phyloP scores from a whole-genome alignment of 805 yeast genomes.

The Yarrowia sp. region DNA sequence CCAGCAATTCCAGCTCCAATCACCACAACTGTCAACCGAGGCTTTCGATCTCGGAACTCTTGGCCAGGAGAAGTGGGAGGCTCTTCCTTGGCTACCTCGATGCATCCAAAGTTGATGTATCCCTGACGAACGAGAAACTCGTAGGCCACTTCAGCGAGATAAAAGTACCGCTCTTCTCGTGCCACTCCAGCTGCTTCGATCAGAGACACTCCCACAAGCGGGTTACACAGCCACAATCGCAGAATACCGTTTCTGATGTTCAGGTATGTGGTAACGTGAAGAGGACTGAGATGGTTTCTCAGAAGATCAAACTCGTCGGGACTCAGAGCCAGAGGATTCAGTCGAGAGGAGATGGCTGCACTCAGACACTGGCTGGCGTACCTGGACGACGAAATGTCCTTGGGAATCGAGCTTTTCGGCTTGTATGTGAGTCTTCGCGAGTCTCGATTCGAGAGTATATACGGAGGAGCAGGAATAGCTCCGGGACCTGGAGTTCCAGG shows the following conservation, averaged over 20 bases:
- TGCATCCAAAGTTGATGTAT: constrained; percentile 54
- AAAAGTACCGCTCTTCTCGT: constrained; percentile 51
- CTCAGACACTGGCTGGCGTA: constrained; percentile 53
- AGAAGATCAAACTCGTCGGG: constrained; percentile 51
- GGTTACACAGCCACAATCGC: constrained; percentile 54
- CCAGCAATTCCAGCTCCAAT: constrained; percentile 99
- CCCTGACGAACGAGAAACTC: constrained; percentile 55
- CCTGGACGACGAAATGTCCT: constrained; percentile 49
- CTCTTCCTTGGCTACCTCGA: constrained; percentile 45
- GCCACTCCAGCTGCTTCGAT: constrained; percentile 56
- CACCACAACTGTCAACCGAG: constrained; percentile 62
- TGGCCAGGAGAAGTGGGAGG: constrained; percentile 40
- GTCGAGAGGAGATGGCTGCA: constrained; percentile 53
- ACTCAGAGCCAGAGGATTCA: constrained; percentile 52
- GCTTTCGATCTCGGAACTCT: constrained; percentile 47
- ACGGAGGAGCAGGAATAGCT: constrained; percentile 43
- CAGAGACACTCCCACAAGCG: constrained; percentile 52
- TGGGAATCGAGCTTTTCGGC: constrained; percentile 53
- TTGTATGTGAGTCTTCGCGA: constrained; percentile 45
- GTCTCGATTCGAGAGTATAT: constrained; percentile 43
- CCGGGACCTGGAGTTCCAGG: constrained; percentile 41
- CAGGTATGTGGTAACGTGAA: constrained; percentile 54
- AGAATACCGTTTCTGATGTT: constrained; percentile 54
- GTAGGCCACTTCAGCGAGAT: constrained; percentile 54
- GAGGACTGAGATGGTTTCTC: constrained; percentile 48